Evolutionary conservation across 768 basidiomycete genomes (phyloP).

Genomic region (Rhodocollybia butyracea): DNA sequence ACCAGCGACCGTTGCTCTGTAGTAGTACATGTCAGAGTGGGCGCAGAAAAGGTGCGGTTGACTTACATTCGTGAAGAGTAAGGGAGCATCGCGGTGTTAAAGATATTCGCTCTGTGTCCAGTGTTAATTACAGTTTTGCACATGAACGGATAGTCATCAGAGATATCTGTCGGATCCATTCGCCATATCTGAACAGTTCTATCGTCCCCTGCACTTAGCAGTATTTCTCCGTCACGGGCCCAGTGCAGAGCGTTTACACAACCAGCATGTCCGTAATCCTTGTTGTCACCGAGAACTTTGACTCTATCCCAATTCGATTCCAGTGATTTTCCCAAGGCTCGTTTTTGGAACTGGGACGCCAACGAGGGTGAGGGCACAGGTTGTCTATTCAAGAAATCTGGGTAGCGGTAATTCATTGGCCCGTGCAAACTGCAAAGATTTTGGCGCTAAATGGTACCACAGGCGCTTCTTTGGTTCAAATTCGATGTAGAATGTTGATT

Average conservation of each 20-base stretch:
- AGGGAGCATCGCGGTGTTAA: slow-evolving; percentile 79
- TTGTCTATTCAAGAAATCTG: background rate
- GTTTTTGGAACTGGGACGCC: background rate
- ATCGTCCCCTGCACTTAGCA: slow-evolving; percentile 75
- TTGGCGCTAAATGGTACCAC: no score
- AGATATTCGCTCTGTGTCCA: slow-evolving; percentile 82
- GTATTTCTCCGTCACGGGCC: slow-evolving; percentile 60
- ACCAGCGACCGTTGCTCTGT: slow-evolving; percentile 68
- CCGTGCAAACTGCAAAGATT: no score
- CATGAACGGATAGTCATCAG: slow-evolving; percentile 57
- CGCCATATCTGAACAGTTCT: slow-evolving; percentile 79
- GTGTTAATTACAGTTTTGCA: slow-evolving; percentile 71
- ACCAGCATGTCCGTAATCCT: slow-evolving; percentile 62
- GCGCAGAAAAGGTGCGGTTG: slow-evolving; percentile 4
- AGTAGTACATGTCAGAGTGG: background rate
- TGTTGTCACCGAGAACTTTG: slow-evolving; percentile 64
- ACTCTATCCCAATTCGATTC: slow-evolving; percentile 50
- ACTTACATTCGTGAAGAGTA: slow-evolving; percentile 76
- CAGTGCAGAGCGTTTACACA: slow-evolving; percentile 80
- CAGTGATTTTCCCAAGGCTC: background rate
- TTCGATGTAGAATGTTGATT: background rate
- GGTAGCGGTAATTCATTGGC: background rate
- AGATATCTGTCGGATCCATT: slow-evolving; percentile 44
- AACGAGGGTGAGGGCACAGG: background rate
- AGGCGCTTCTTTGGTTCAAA: background rate